Percentiles rank a stretch among this genome's conserved stretches.
These are phyloP conservation scores for Eurotiales sp. DNA, from an alignment of 2,329 filamentous ascomycete species.

Conservation along the genomic window DNA sequence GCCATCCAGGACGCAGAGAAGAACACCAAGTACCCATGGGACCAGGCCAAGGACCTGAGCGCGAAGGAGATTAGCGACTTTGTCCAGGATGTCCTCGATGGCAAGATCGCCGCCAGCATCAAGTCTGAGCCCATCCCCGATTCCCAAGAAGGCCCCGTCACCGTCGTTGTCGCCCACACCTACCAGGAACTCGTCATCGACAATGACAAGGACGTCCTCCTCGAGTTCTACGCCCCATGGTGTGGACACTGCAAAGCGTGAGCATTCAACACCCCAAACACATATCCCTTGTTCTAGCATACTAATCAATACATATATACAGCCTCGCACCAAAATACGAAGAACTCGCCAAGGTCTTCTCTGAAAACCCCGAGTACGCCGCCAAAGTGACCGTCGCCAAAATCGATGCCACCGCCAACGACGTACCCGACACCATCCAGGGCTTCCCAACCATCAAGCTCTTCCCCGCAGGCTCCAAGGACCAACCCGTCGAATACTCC, in stretches of 20 bases:
- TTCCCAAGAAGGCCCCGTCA: constrained; percentile 84
- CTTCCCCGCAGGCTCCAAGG: constrained; percentile 86
- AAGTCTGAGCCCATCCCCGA: constrained; percentile 98
- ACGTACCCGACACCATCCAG: constrained; percentile 92
- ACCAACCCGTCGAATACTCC: constrained; percentile 76
- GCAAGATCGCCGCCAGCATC: constrained; percentile 92
- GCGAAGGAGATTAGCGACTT: constrained; percentile 72
- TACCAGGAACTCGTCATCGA: constrained; percentile 91
- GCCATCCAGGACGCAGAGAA: constrained; percentile 93
- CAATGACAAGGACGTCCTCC: constrained; percentile 90
- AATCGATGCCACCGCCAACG: constrained; percentile 93
- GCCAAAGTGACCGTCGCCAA: constrained; percentile 71
- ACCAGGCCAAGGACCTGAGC: constrained; percentile 76
- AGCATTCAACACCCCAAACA: constrained; percentile 28
- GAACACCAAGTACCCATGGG: constrained; percentile 96
- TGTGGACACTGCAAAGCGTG: constrained; percentile 67
- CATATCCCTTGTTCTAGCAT: too few relatives aligned
- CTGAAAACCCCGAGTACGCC: constrained; percentile 45
- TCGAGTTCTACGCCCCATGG: constrained; percentile 97
- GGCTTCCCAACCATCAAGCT: constrained; percentile 99
- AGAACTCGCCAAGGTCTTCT: constrained; percentile 57
- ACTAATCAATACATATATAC: too few relatives aligned
- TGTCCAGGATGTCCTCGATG: constrained; percentile 76
- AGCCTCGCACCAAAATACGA: constrained; percentile 65
- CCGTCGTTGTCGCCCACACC: constrained; percentile 85